Base-by-base conservation (phyloP, 805 yeast species). In the Candida morakotiae region DNA sequence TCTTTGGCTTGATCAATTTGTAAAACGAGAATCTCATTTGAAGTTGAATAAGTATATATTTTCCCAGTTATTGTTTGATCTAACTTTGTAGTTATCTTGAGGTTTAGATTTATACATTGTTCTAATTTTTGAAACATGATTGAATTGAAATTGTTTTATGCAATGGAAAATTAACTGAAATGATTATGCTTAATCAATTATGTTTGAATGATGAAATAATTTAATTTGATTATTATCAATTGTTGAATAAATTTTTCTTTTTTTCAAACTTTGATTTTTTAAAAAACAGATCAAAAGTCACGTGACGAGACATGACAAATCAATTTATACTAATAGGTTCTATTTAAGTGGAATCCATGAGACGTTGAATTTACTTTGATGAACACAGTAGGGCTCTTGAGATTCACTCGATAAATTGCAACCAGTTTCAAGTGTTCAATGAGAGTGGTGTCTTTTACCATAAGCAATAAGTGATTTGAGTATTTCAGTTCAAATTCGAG, bases 61-160 rank as follows among this genome's bases (percentile, higher is more conserved):
- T 70, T 62, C 1, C 93, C 95, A n/a, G 67, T 65, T 36, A 78
- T 65, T 7, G 66, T 64, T 19, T 71, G 68, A 49, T 82, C 87
- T 31, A 78, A 60, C 5, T 73, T 61, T 35, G 85, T 84, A 9
- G 75, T 72, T 36, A 83, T 65, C 51, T 69, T 76, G 40, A 85
- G 84, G 48, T 79, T 57, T 28, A 55, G 29, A 41, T 51, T 50
- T 30, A 49, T 33, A 8, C 45, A 38, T 34, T 52, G 55, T 21
- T 46, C 47, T n/a, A 47, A 42, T 35, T 36, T 40, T 23, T 36
- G 45, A 17, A 41, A 5, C 25, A 23, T 23, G 7, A 23, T 7
- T 4, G 11, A 9, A 23, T n/a, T n/a, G n/a, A n/a, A n/a, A n/a
- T n/a, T n/a, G n/a, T n/a, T n/a, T n/a, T n/a, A 19, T 19, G 21